Percentiles rank a stretch among this genome's conserved stretches.
These are phyloP conservation scores for Colletotrichum falcatum DNA, from an alignment of 2,329 filamentous ascomycete genomes.

Conservation along the genomic window DNA sequence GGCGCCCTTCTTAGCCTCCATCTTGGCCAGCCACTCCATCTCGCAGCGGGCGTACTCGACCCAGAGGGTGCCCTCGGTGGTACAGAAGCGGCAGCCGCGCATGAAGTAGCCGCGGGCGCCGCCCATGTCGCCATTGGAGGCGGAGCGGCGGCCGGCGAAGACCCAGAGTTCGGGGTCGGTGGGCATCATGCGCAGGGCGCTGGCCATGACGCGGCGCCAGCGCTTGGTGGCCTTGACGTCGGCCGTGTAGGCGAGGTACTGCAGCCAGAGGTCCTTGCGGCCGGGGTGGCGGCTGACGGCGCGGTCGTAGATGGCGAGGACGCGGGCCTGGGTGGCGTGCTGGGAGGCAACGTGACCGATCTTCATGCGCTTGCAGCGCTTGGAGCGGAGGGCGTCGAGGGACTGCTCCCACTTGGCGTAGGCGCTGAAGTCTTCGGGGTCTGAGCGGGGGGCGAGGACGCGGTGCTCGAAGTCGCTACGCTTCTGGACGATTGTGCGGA, in stretches of 20 bases:
- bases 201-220: conserved; percentile 72
- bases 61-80: conserved; percentile 80
- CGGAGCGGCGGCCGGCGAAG: conserved; percentile 82
- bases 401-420: conserved; percentile 82
- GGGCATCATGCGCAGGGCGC: conserved; percentile 86
- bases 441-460: conserved; percentile 83
- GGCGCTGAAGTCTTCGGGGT: conserved; percentile 81
- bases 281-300: conserved; percentile 87
- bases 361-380: conserved; percentile 84
- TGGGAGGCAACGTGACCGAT: conserved; percentile 75
- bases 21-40: conserved; percentile 89
- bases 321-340: conserved; percentile 81
- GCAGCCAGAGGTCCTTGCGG: conserved; percentile 85
- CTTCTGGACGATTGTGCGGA: conserved; percentile 87
- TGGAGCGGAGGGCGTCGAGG: conserved; percentile 81
- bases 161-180: conserved; percentile 87
- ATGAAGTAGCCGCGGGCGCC: conserved; percentile 88
- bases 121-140: conserved; percentile 86
- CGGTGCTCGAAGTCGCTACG: conserved; percentile 94
- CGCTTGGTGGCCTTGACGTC: conserved; percentile 74
- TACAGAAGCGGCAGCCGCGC: conserved; percentile 90
- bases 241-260: conserved; percentile 86
- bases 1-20: conserved; percentile 75
- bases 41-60: conserved; percentile 91
- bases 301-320: conserved; percentile 91